A percentile compares a stretch with the other conserved stretches of the same genome.
These are phyloP conservation scores for Vigna trinervia DNA, from an alignment of 306 rosid species.

Conservation along the genomic window DNA sequence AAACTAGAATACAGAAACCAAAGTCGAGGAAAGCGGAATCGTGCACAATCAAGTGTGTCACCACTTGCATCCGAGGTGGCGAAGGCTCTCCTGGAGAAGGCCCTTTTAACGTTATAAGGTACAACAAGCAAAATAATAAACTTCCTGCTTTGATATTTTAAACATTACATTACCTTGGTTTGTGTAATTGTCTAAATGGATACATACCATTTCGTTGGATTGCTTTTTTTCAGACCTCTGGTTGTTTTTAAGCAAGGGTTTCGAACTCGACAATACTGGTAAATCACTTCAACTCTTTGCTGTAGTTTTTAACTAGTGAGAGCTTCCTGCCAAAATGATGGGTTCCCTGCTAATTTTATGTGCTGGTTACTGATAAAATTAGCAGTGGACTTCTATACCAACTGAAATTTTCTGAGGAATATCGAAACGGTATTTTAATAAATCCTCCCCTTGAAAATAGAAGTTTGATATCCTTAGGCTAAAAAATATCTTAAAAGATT, in stretches of 20 bases:
- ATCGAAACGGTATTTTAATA: background rate
- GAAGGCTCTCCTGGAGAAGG: slow-evolving; percentile 98
- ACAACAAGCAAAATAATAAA: background rate
- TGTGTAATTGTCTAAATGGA: background rate
- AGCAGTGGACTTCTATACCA: background rate
- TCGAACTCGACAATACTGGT: slow-evolving; percentile 93
- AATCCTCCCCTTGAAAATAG: background rate
- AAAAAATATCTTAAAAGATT: too few relatives aligned
- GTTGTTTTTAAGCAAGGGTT: slow-evolving; percentile 96
- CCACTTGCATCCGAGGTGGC: slow-evolving; percentile 93
- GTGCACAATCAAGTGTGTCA: slow-evolving; percentile 83
- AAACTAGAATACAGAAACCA: slow-evolving; percentile 77
- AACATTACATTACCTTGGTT: background rate
- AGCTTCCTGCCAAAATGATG: background rate
- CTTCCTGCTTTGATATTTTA: background rate
- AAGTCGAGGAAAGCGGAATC: slow-evolving; percentile 88
- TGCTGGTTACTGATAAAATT: background rate
- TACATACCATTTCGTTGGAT: background rate
- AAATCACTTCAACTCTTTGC: slow-evolving; percentile 38
- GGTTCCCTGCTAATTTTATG: slow-evolving; percentile 8
- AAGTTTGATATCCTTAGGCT: background rate
- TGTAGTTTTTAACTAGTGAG: background rate
- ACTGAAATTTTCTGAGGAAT: background rate
- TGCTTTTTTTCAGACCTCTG: slow-evolving; percentile 60
- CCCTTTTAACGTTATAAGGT: slow-evolving; percentile 82